Conservation (phyloP, 2,329 filamentous ascomycete species). For the Trichoderma sp. region DNA sequence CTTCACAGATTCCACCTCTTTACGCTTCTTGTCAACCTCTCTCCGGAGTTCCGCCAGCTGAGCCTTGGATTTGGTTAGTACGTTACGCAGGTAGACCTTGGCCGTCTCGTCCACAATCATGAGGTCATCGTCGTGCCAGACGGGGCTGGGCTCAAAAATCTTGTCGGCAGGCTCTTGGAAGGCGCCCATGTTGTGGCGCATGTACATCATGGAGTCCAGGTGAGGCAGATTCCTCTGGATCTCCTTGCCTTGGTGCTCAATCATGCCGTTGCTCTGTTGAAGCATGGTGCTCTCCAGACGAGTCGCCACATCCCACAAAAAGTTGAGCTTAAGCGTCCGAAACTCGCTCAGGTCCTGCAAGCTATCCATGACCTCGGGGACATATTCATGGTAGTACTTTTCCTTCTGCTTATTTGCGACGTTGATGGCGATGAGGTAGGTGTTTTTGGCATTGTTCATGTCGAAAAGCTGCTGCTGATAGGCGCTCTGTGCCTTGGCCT, state of each 20-base stretch:
- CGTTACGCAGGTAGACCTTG: conserved; percentile 86
- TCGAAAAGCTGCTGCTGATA: conserved; percentile 91
- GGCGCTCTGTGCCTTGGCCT: conserved; percentile 82
- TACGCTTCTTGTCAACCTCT: conserved; percentile 80
- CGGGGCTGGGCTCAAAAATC: conserved; percentile 86
- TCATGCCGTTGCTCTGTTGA: conserved; percentile 65
- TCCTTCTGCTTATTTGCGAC: conserved; percentile 98
- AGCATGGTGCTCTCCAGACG: conserved; percentile 78
- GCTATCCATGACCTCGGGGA: conserved; percentile 89
- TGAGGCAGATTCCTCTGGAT: conserved; percentile 84
- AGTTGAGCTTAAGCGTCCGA: conserved; percentile 77
- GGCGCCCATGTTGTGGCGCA: conserved; percentile 78
- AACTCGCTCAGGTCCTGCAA: conserved; percentile 93
- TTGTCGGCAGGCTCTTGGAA: conserved; percentile 86
- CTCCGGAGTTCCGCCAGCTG: conserved; percentile 75
- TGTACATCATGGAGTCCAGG: conserved; percentile 97
- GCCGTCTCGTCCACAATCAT: conserved; percentile 86
- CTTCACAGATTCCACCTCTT: conserved; percentile 78
- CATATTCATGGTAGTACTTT: conserved; percentile 94
- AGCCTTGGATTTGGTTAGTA: conserved; percentile 84
- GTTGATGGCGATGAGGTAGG: conserved; percentile 94
- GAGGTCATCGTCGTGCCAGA: conserved; percentile 90
- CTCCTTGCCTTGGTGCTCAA: conserved; percentile 72
- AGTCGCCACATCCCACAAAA: conserved; percentile 77
- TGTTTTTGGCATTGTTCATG: conserved; percentile 98